These are phyloP conservation scores for Calonectria pauciramosa DNA, from an alignment of 2,329 filamentous ascomycete genomes.

Conservation along the genomic window DNA sequence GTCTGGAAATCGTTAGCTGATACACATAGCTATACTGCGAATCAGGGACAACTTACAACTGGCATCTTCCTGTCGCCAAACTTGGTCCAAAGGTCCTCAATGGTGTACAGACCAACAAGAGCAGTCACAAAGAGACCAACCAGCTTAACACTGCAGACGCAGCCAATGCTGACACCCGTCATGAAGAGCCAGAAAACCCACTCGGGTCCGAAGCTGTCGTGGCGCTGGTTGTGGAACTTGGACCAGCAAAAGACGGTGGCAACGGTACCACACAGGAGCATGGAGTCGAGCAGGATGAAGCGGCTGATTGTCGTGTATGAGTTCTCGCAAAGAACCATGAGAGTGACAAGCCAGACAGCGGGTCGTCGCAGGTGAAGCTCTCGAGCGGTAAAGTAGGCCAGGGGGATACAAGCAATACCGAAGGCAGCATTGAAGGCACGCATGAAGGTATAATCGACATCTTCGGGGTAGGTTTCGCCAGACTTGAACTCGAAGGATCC, in stretches of 20 bases:
- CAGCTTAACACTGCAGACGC: conserved; percentile 98
- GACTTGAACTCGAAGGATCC: conserved; percentile 99
- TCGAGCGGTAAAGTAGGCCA: conserved; percentile 95
- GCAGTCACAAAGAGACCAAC: conserved; percentile 97
- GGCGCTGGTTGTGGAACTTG: conserved; percentile 91
- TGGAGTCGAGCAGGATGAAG: conserved; percentile 98
- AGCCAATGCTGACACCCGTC: conserved; percentile 95
- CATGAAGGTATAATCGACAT: conserved; percentile 99
- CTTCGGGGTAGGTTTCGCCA: conserved; percentile 92
- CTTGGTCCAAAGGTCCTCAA: conserved; percentile 98
- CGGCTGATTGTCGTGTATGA: conserved; percentile 99
- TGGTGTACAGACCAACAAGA: conserved; percentile 93
- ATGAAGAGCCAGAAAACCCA: conserved; percentile 97
- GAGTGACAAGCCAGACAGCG: conserved; percentile 92
- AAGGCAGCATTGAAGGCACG: conserved; percentile 97
- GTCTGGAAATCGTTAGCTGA: conserved; percentile 44
- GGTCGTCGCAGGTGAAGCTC: conserved; percentile 89
- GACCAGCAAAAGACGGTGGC: conserved; percentile 97
- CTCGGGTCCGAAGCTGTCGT: conserved; percentile 87
- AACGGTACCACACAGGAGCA: conserved; percentile 99
- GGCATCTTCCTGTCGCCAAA: conserved; percentile 96
- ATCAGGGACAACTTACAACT: conserved; percentile 65
- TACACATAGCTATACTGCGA: not conserved
- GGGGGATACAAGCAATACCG: conserved; percentile 89
- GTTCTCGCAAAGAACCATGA: conserved; percentile 99